Evolutionary conservation across 768 basidiomycete genomes (phyloP), one percentile per base, ranked within the genome.

Genomic region (Hebeloma cylindrosporum): DNA sequence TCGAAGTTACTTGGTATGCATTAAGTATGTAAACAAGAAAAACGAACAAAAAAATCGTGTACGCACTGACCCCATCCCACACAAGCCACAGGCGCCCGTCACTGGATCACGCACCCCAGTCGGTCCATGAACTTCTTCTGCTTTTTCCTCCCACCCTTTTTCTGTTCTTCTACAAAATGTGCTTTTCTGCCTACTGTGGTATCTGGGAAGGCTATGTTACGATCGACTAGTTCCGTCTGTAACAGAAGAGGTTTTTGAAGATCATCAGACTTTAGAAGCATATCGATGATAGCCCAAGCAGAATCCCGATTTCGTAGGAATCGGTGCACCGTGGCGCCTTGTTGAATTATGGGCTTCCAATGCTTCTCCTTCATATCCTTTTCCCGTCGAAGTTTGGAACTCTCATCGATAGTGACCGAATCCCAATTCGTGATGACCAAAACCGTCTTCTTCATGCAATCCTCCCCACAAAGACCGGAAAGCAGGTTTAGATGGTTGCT

Each of bases 381-480:
- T 29, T 29, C 28, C 8, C 28, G 28, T n/a, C n/a, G 8, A 29
- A 7, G 7, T n/a, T 8, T 7, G 28, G n/a, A n/a, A n/a, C n/a
- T n/a, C n/a, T n/a, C 28, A 29, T 29, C n/a, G 28, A 8, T 29
- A 29, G 28, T 29, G n/a, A 29, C n/a, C 8, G 23, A 28, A 3
- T 34, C 33, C 50, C 50, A 51, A 8, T 47, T 40, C 7, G 45
- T 51, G 10, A 39, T 47, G 18, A 43, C 40, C 9, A 51, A 25
- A 16, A 17, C 20, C 13, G 40, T 38, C 11, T 17, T 21, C 13
- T 17, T 17, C 14, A 47, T 23, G 2, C 43, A 32, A 7, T 46
- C 20, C 7, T 40, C 42, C 2, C 56, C 54, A 37, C 56, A 60
- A 11, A 58, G 20, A 9, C 49, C 42, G 13, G 36, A 10, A 34